Evolutionary conservation across 2,329 filamentous ascomycete species (phyloP).

Genomic region (Lachnellula subtilissima): DNA sequence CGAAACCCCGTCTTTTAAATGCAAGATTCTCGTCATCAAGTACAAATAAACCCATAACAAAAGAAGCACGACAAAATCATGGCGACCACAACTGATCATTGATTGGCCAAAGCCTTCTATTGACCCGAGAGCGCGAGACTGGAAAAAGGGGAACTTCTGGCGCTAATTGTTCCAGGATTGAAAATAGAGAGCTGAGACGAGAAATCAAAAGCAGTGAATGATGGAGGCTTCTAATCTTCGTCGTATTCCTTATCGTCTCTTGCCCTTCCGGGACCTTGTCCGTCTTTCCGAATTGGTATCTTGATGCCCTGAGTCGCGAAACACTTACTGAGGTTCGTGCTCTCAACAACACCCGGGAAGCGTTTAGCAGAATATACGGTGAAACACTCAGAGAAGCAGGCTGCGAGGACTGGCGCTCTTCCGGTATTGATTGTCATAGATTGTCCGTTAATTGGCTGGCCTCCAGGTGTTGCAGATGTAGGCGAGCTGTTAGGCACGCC

Average conservation of each 20-base stretch:
- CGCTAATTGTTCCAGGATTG: no score
- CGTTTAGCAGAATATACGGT: constrained; percentile 97
- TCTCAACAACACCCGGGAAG: constrained; percentile 95
- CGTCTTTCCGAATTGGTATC: constrained; percentile 91
- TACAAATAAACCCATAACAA: background rate
- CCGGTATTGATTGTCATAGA: constrained; percentile 60
- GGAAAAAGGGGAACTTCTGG: no score
- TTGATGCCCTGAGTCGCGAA: constrained; percentile 95
- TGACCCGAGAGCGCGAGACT: no score
- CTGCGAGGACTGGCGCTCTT: constrained; percentile 76
- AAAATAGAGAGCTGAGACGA: background rate
- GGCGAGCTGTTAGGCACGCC: constrained; percentile 41
- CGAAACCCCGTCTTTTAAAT: background rate
- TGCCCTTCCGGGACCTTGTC: constrained; percentile 31
- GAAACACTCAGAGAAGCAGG: constrained; percentile 82
- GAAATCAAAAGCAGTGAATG: background rate
- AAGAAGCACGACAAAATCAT: background rate
- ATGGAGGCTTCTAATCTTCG: constrained; percentile 33
- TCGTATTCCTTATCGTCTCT: constrained; percentile 27
- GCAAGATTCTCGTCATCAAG: background rate
- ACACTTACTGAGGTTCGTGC: constrained; percentile 82
- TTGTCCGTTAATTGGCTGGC: constrained; percentile 31
- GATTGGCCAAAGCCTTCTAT: no score
- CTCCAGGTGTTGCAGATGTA: constrained; percentile 2
- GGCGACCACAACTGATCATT: no score